Percentiles rank a stretch among this genome's conserved stretches.
Conservation (phyloP, 495 filamentous ascomycete species). For the Aeminium ludgeri region DNA sequence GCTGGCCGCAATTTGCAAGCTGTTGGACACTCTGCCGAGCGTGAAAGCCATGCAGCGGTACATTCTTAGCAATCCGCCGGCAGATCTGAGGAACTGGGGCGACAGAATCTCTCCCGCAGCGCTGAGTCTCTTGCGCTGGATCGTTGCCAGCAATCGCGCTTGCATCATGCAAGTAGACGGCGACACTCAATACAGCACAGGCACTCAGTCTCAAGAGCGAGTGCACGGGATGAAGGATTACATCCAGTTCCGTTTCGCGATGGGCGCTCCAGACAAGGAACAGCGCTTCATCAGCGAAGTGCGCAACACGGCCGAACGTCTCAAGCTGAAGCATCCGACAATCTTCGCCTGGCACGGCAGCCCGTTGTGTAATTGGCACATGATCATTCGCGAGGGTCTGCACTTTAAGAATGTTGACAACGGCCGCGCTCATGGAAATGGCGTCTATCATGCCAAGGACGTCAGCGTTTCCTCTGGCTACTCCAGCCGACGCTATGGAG, state of each 20-base stretch:
- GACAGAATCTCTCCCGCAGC: conserved; percentile 48
- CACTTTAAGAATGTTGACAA: conserved; percentile 44
- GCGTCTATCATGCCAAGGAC: conserved; percentile 59
- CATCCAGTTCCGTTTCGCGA: conserved; percentile 72
- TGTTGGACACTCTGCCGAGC: conserved; percentile 53
- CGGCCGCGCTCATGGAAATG: conserved; percentile 62
- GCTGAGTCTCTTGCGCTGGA: conserved; percentile 62
- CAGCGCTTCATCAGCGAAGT: conserved; percentile 56
- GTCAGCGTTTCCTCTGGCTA: conserved; percentile 44
- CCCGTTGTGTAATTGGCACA: conserved; percentile 66
- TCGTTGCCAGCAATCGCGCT: conserved; percentile 79
- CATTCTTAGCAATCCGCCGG: conserved; percentile 28
- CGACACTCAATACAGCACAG: conserved; percentile 11
- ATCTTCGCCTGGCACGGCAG: conserved; percentile 81
- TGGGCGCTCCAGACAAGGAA: conserved; percentile 85
- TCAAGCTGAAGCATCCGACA: conserved; percentile 39
- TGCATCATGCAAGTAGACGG: conserved; percentile 60
- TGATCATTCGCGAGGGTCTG: conserved; percentile 68
- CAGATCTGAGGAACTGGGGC: conserved; percentile 42
- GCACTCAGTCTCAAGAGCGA: conserved; percentile 31
- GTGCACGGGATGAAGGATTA: conserved; percentile 50
- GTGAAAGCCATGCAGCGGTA: conserved; percentile 47
- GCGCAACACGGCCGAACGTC: conserved; percentile 26
- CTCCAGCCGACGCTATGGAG: conserved; percentile 7
- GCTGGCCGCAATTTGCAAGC: conserved; percentile 33